Conservation (phyloP, 805 yeast species). For the Wickerhamomyces hampshirensis region DNA sequence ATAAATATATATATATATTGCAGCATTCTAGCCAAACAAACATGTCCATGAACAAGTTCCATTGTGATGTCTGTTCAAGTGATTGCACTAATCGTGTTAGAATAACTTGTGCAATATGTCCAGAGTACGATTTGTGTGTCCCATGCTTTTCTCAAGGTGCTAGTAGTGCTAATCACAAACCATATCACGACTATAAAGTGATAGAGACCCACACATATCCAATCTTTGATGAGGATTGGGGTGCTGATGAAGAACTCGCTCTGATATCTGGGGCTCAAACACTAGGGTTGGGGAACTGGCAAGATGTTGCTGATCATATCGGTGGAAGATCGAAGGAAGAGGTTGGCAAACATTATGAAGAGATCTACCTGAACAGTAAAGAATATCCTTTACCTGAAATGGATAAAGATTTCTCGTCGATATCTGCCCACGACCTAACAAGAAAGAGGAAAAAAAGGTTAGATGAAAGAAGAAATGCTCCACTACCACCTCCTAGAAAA, state of each 20-base stretch:
- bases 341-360: slow-evolving; percentile 76
- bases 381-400: slow-evolving; percentile 89
- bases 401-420: slow-evolving; percentile 56
- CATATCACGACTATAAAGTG: slow-evolving; percentile 88
- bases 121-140: slow-evolving; percentile 95
- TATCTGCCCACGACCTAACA: slow-evolving; percentile 66
- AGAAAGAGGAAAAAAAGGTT: slow-evolving; percentile 63
- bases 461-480: slow-evolving; percentile 65
- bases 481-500: slow-evolving; percentile 82
- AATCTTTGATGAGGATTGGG: slow-evolving; percentile 87
- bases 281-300: slow-evolving; percentile 95
- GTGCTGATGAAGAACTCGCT: slow-evolving; percentile 94
- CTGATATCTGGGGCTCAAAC: slow-evolving; percentile 90
- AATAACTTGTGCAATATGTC: slow-evolving; percentile 86
- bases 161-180: slow-evolving; percentile 80
- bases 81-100: slow-evolving; percentile 93
- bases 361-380: slow-evolving; percentile 60
- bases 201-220: slow-evolving; percentile 96
- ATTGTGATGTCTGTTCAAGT: slow-evolving; percentile 94
- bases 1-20: no score
- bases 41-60: slow-evolving; percentile 48
- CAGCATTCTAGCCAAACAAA: not conserved
- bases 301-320: slow-evolving; percentile 93
- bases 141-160: slow-evolving; percentile 91
- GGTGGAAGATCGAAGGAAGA: slow-evolving; percentile 92